A percentile compares a stretch with the other conserved stretches of the same genome.
phyloP scores from a whole-genome alignment of 1,284 basidiomycete genomes.

The Melanopsichium pennsylvanicum region DNA sequence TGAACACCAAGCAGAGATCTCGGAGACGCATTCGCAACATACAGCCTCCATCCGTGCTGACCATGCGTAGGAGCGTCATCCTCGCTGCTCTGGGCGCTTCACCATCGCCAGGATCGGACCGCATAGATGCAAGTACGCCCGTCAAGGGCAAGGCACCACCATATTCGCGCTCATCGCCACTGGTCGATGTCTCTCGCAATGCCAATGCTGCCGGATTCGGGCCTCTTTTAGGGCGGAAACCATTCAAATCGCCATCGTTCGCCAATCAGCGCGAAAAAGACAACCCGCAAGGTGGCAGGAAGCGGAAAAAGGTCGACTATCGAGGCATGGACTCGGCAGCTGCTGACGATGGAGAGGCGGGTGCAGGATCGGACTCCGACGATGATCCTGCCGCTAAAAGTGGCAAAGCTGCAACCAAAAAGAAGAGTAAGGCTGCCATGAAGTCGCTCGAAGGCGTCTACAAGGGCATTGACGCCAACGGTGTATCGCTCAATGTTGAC shows the following conservation, averaged over 20 bases:
- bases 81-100: conserved; percentile 36
- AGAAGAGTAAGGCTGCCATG: conserved; percentile 32
- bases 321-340: conserved; percentile 53
- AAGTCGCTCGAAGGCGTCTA: conserved; percentile 60
- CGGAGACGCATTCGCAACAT: too few species aligned
- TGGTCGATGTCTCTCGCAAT: conserved; percentile 34
- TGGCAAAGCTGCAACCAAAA: conserved; percentile 23
- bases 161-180: conserved; percentile 17
- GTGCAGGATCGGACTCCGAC: conserved; percentile 23
- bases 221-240: conserved; percentile 53
- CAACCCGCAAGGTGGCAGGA: conserved; percentile 37
- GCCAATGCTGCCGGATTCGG: conserved; percentile 59
- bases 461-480: conserved; percentile 61
- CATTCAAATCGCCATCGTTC: conserved; percentile 60
- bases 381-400: conserved; percentile 19
- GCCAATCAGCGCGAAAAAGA: conserved; percentile 38
- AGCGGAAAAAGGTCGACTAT: conserved; percentile 62
- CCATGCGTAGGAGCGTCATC: conserved; percentile 40
- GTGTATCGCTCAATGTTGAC: conserved; percentile 61
- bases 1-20: background rate
- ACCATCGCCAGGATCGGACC: conserved; percentile 12
- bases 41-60: background rate
- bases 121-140: conserved; percentile 8
- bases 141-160: conserved; percentile 20
- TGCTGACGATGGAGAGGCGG: conserved; percentile 44